These are phyloP conservation scores for Myriosclerotinia curreyana DNA, from an alignment of 2,329 filamentous ascomycete species.

Conservation along the genomic window DNA sequence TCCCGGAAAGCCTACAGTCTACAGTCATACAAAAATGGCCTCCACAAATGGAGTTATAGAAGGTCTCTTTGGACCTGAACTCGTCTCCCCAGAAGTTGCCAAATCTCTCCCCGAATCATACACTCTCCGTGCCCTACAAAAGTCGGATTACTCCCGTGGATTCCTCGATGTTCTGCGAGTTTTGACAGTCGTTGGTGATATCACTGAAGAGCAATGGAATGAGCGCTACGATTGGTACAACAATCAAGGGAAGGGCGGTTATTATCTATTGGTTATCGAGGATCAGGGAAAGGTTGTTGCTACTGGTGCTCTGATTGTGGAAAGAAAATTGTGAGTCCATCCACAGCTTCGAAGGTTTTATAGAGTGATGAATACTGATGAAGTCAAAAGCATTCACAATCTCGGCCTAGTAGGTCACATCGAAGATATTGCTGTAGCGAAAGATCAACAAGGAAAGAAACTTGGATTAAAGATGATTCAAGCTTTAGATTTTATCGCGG, in stretches of 20 bases:
- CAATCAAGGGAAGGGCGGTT: conserved; percentile 60
- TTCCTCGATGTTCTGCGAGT: conserved; percentile 91
- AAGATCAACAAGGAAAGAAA: conserved; percentile 97
- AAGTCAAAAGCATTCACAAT: conserved; percentile 64
- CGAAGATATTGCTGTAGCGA: conserved; percentile 93
- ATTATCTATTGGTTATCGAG: conserved; percentile 79
- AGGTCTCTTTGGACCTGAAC: conserved; percentile 71
- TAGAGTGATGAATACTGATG: conserved; percentile 24
- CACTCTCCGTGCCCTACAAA: conserved; percentile 73
- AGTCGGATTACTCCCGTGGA: conserved; percentile 72
- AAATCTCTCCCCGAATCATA: conserved; percentile 76
- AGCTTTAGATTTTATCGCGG: conserved; percentile 83
- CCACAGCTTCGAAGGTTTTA: neutral
- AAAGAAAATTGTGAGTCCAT: conserved; percentile 81
- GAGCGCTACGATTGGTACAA: conserved; percentile 81
- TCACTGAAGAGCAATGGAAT: conserved; percentile 70
- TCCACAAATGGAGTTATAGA: conserved; percentile 39
- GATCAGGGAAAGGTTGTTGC: conserved; percentile 75
- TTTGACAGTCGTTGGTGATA: conserved; percentile 88
- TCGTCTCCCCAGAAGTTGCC: conserved; percentile 74
- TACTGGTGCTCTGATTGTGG: conserved; percentile 84
- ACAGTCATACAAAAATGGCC: conserved; percentile 1
- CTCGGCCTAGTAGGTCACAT: conserved; percentile 88
- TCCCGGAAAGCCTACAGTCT: neutral
- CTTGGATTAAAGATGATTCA: conserved; percentile 89